phyloP scores from a whole-genome alignment of 768 basidiomycete genomes.

The Sistotremastrum suecicum region DNA sequence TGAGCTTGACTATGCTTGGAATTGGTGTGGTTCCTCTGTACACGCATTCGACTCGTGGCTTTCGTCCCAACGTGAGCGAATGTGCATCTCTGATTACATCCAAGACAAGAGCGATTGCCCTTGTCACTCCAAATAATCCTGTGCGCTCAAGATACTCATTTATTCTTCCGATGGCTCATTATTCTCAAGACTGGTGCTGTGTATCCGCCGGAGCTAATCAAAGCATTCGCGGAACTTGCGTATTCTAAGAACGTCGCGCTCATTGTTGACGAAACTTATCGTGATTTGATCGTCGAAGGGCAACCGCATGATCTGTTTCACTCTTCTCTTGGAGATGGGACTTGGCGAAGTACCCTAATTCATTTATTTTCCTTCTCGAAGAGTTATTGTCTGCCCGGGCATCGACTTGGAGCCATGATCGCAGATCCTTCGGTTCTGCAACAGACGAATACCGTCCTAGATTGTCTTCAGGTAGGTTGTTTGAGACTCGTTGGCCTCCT shows the following conservation, averaged over 20 bases:
- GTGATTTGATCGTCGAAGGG: slow-evolving; percentile 52
- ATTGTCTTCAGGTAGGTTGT: slow-evolving; percentile 46
- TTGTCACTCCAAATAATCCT: slow-evolving; percentile 71
- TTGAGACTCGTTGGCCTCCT: slow-evolving; percentile 1
- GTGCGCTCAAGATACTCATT: slow-evolving; percentile 16
- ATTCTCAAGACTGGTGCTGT: slow-evolving; percentile 46
- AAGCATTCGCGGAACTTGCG: slow-evolving; percentile 47
- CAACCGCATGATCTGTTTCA: slow-evolving; percentile 48
- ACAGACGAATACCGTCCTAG: slow-evolving; percentile 45
- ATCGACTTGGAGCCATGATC: slow-evolving; percentile 61
- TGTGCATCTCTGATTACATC: slow-evolving; percentile 39
- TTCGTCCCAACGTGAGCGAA: slow-evolving; percentile 40
- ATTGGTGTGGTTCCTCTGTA: slow-evolving; percentile 43
- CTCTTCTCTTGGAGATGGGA: slow-evolving; percentile 1
- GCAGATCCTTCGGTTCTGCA: slow-evolving; percentile 42
- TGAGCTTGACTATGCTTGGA: slow-evolving; percentile 52
- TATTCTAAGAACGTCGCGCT: slow-evolving; percentile 40
- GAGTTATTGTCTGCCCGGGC: slow-evolving; percentile 67
- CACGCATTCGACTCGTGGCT: slow-evolving; percentile 35
- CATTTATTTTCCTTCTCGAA: slow-evolving; percentile 76
- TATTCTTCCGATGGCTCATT: background rate
- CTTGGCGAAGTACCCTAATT: slow-evolving; percentile 49
- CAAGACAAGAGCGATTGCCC: slow-evolving; percentile 52
- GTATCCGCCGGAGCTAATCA: slow-evolving; percentile 43
- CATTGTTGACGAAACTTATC: slow-evolving; percentile 80